Conservation (phyloP, 2,329 filamentous ascomycete species). For the Atkinsonella texensis region DNA sequence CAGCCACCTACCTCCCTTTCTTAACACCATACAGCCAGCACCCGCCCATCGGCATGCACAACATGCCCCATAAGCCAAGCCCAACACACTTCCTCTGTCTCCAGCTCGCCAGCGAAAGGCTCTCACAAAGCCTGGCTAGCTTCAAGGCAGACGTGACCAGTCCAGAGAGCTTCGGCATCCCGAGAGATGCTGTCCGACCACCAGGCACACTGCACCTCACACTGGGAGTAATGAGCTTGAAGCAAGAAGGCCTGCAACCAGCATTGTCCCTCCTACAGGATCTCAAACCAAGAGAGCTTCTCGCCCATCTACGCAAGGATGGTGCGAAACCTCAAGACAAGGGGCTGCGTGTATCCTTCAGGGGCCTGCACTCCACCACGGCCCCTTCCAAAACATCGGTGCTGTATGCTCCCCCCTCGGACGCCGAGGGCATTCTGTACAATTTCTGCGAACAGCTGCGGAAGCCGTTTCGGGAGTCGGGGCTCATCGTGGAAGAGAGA, state of each 20-base stretch:
- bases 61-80: constrained; percentile 26
- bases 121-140: constrained; percentile 46
- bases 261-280: constrained; percentile 28
- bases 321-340: background rate
- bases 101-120: constrained; percentile 55
- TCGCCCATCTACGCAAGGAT: constrained; percentile 17
- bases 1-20: background rate
- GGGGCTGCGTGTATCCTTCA: constrained; percentile 33
- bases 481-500: constrained; percentile 47
- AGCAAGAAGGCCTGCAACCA: constrained; percentile 31
- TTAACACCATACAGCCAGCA: too few relatives aligned
- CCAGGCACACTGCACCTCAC: constrained; percentile 76
- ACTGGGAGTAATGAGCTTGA: constrained; percentile 71
- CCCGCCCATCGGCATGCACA: too few relatives aligned
- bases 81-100: constrained; percentile 69
- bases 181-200: constrained; percentile 58
- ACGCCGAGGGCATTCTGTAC: constrained; percentile 37
- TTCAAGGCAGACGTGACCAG: constrained; percentile 49
- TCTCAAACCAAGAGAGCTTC: constrained; percentile 27
- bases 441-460: constrained; percentile 46
- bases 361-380: constrained; percentile 52
- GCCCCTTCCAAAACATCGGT: constrained; percentile 42
- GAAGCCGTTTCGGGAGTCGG: constrained; percentile 39
- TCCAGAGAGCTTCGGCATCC: constrained; percentile 37
- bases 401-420: constrained; percentile 51